phyloP scores from a whole-genome alignment of 352 stramenopile species.

The Blastocystis sp. region DNA sequence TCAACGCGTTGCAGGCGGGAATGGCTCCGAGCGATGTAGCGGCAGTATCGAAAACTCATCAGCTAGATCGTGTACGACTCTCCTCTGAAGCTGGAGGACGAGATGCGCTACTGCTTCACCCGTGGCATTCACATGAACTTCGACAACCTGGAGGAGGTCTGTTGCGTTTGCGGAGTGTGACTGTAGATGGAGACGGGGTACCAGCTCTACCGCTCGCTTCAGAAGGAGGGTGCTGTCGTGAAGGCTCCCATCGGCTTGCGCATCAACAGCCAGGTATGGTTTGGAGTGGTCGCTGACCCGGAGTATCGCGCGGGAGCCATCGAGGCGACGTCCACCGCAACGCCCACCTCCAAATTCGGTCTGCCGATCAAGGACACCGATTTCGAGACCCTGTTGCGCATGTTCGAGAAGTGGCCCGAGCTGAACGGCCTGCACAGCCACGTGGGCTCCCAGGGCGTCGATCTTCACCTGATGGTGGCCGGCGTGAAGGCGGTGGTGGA shows the following conservation, averaged over 20 bases:
- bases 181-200: slow-evolving; percentile 54
- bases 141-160: slow-evolving; percentile 86
- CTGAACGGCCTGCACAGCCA: slow-evolving; percentile 83
- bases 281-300: not conserved
- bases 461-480: slow-evolving; percentile 79
- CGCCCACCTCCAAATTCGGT: slow-evolving; percentile 84
- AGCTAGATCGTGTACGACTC: slow-evolving; percentile 83
- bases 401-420: slow-evolving; percentile 77
- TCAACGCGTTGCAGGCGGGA: slow-evolving; percentile 43
- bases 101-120: slow-evolving; percentile 80
- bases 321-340: slow-evolving; percentile 80
- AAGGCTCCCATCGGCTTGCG: slow-evolving; percentile 78
- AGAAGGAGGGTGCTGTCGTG: slow-evolving; percentile 14
- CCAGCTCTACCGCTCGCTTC: slow-evolving; percentile 13
- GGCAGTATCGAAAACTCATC: not conserved
- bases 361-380: slow-evolving; percentile 73
- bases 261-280: slow-evolving; percentile 82
- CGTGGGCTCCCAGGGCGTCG: slow-evolving; percentile 76
- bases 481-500: slow-evolving; percentile 78
- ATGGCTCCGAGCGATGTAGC: slow-evolving; percentile 15
- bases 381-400: slow-evolving; percentile 59
- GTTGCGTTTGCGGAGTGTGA: not conserved
- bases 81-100: slow-evolving; percentile 82
- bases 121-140: slow-evolving; percentile 84
- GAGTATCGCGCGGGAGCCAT: slow-evolving; percentile 78